phyloP scores from a whole-genome alignment of 495 filamentous ascomycete genomes.

The Hypoxylon fuscum region DNA sequence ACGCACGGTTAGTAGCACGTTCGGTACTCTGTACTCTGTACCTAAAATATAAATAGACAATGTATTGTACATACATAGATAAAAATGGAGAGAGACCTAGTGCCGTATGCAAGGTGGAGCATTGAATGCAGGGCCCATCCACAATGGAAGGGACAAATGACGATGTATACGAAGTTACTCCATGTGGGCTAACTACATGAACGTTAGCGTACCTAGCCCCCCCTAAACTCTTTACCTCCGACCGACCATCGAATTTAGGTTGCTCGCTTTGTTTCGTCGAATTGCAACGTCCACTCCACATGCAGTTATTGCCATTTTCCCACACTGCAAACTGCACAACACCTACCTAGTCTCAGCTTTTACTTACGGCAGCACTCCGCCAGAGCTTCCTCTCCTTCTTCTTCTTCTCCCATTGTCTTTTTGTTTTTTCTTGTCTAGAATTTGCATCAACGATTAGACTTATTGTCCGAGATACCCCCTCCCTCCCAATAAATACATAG shows the following conservation, averaged over 20 bases:
- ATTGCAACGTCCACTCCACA: constrained; percentile 27
- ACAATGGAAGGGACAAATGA: no score
- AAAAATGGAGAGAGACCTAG: no score
- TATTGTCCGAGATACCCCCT: constrained; percentile 40
- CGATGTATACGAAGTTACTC: background rate
- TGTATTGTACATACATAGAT: background rate
- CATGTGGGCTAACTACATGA: background rate
- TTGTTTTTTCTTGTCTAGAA: constrained; percentile 42
- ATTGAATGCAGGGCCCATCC: no score
- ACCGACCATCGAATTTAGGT: constrained; percentile 39
- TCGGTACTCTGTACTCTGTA: constrained; percentile 14
- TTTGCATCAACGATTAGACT: constrained; percentile 37
- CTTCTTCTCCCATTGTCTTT: constrained; percentile 23
- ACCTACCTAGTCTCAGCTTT: constrained; percentile 30
- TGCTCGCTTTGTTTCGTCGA: constrained; percentile 37
- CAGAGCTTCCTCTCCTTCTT: constrained; percentile 12
- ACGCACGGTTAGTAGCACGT: constrained; percentile 1
- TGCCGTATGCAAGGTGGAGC: no score
- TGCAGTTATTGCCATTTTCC: constrained; percentile 23
- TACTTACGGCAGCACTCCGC: background rate
- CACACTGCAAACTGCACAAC: constrained; percentile 26
- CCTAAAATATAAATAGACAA: constrained; percentile 38
- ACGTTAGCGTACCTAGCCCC: constrained; percentile 12
- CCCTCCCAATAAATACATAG: constrained; percentile 23
- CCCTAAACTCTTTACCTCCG: constrained; percentile 29